A percentile compares a stretch with the other conserved stretches of the same genome.
These are phyloP conservation scores for Kazachstania taianensis DNA, from an alignment of 805 yeast genomes.

Conservation along the genomic window DNA sequence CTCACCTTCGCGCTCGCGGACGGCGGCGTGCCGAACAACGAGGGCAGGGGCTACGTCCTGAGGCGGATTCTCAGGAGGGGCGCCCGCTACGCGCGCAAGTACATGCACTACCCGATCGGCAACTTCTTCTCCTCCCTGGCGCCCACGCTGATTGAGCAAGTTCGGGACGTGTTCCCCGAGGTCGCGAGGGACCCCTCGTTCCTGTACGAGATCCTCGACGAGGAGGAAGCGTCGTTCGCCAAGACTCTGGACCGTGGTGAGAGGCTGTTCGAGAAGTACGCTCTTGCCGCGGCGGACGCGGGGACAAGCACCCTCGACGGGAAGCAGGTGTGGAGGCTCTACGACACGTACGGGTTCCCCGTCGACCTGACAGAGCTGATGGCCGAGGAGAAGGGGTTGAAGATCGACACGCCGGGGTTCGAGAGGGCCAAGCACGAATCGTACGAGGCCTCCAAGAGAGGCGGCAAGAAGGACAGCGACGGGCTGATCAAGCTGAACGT, in stretches of 20 bases:
- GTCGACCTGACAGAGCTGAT: conserved; percentile 93
- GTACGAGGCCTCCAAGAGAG: conserved; percentile 90
- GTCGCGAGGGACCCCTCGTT: conserved; percentile 58
- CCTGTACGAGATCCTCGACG: conserved; percentile 83
- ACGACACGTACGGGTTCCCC: conserved; percentile 98
- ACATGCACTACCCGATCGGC: conserved; percentile 92
- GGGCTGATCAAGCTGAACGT: conserved; percentile 76
- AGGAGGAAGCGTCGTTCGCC: conserved; percentile 91
- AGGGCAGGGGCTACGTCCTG: conserved; percentile 96
- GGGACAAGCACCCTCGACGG: conserved; percentile 76
- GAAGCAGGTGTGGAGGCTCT: conserved; percentile 94
- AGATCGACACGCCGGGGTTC: conserved; percentile 85
- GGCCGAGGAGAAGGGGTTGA: conserved; percentile 96
- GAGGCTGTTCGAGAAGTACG: conserved; percentile 88
- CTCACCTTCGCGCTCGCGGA: conserved; percentile 92
- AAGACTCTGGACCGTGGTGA: conserved; percentile 97
- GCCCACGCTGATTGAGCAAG: conserved; percentile 86
- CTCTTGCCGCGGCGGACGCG: conserved; percentile 66
- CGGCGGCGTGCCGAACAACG: conserved; percentile 99
- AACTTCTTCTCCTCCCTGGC: conserved; percentile 85
- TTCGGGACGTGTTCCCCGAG: conserved; percentile 86
- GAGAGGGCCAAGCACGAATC: conserved; percentile 85
- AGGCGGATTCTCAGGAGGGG: conserved; percentile 98
- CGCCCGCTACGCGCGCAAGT: conserved; percentile 91
- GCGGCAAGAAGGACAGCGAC: conserved; percentile 51